These are phyloP conservation scores for Kwoniella dejecticola DNA, from an alignment of 768 basidiomycete species.

Conservation along the genomic window DNA sequence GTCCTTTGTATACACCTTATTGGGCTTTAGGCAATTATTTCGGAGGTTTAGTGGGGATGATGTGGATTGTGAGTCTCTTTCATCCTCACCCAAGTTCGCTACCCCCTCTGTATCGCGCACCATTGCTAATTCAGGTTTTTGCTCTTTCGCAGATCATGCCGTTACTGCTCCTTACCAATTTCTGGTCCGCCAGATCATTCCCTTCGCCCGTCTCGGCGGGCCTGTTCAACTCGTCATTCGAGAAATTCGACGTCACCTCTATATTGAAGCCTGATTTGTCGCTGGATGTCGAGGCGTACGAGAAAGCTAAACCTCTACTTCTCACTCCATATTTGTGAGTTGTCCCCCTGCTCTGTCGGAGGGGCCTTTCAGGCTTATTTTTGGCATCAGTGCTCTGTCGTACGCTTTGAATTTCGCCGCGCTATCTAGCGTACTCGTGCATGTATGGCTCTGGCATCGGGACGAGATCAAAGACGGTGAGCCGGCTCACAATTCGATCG, in stretches of 20 bases:
- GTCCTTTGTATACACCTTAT: conserved; percentile 55
- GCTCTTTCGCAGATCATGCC: conserved; percentile 51
- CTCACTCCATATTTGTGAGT: conserved; percentile 56
- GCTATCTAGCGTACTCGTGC: conserved; percentile 51
- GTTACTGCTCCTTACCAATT: conserved; percentile 48
- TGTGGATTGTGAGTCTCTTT: conserved; percentile 48
- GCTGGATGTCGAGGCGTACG: conserved; percentile 53
- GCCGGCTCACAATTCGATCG: conserved; percentile 1
- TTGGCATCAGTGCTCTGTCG: conserved; percentile 43
- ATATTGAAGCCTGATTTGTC: conserved; percentile 53
- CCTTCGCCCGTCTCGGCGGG: conserved; percentile 51
- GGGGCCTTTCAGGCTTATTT: neutral
- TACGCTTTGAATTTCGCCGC: conserved; percentile 55
- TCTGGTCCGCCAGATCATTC: conserved; percentile 53
- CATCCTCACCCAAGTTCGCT: too few relatives aligned
- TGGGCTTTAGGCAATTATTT: conserved; percentile 55
- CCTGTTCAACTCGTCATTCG: conserved; percentile 49
- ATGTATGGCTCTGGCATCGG: conserved; percentile 55
- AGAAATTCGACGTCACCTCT: conserved; percentile 55
- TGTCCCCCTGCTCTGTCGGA: neutral
- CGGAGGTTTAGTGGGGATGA: conserved; percentile 51
- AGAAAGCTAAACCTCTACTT: conserved; percentile 47
- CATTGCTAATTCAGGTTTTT: neutral
- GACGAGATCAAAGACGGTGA: conserved; percentile 50
- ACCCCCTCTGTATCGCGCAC: too few relatives aligned